These are phyloP conservation scores for Leucocoprinus sp. DNA, from an alignment of 768 basidiomycete species.

Conservation along the genomic window DNA sequence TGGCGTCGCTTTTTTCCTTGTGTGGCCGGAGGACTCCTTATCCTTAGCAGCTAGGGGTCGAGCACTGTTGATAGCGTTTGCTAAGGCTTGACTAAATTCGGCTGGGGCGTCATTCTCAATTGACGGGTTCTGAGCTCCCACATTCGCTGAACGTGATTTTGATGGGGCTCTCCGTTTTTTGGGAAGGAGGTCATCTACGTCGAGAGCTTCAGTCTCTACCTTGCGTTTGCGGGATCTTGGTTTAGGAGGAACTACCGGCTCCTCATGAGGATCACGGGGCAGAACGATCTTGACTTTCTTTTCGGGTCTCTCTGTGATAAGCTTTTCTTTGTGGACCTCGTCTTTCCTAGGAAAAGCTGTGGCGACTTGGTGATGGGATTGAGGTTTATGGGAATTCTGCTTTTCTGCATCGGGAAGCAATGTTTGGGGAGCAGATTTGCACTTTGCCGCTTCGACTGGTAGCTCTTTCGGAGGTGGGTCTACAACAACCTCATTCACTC, in stretches of 20 bases:
- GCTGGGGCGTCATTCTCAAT: neutral
- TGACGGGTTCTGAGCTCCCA: neutral
- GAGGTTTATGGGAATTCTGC: neutral
- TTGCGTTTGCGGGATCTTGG: neutral
- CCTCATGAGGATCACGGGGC: neutral
- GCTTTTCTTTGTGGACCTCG: no score
- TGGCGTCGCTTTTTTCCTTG: neutral
- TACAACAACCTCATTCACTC: neutral
- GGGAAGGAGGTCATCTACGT: neutral
- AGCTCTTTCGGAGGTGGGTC: no score
- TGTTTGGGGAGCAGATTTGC: neutral
- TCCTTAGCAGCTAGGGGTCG: neutral
- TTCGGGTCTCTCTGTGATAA: no score
- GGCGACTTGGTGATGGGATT: no score
- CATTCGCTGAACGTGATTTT: neutral
- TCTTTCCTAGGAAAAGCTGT: no score
- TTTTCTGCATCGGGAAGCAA: neutral
- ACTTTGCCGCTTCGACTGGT: no score
- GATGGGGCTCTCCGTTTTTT: neutral
- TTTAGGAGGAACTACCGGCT: neutral
- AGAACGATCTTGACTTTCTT: neutral
- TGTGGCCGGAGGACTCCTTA: neutral
- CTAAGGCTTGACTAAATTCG: neutral
- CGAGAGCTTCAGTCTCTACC: neutral
- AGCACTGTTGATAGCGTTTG: constrained; percentile 1